These are phyloP conservation scores for Hymenoscyphus scutula DNA, from an alignment of 2,329 filamentous ascomycete species.

Conservation along the genomic window DNA sequence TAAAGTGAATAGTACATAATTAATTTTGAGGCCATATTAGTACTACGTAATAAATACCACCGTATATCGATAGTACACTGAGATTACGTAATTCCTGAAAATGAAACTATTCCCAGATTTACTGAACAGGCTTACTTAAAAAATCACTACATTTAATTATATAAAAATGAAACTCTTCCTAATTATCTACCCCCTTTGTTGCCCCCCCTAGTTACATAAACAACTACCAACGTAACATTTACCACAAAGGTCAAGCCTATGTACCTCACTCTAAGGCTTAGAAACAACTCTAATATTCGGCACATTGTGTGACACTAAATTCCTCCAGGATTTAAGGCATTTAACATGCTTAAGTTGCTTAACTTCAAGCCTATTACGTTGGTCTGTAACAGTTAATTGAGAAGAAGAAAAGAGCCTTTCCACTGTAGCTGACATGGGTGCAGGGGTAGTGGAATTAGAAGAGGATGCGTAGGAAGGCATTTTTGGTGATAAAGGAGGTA, in stretches of 20 bases:
- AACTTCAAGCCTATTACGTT: too few species aligned
- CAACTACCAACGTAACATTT: too few species aligned
- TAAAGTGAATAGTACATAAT: neutral
- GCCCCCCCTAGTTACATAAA: too few species aligned
- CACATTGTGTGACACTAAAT: too few species aligned
- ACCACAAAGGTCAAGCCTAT: too few species aligned
- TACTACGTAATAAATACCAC: neutral
- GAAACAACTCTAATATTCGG: too few species aligned
- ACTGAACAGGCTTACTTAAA: neutral
- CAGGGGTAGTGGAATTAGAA: neutral
- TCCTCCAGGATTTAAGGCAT: too few species aligned
- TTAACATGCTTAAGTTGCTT: too few species aligned
- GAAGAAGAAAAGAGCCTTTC: neutral
- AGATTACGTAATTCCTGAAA: neutral
- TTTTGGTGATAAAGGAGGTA: neutral
- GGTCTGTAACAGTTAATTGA: neutral
- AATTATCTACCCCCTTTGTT: too few species aligned
- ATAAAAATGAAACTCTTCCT: neutral
- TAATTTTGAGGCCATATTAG: neutral
- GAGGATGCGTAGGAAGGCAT: neutral
- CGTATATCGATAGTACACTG: neutral
- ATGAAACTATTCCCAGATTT: neutral
- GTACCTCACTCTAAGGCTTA: too few species aligned
- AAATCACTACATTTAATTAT: neutral
- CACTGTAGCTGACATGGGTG: neutral